These are phyloP conservation scores for Gastrodia elata DNA, from an alignment of 106 monocot species.

Conservation along the genomic window DNA sequence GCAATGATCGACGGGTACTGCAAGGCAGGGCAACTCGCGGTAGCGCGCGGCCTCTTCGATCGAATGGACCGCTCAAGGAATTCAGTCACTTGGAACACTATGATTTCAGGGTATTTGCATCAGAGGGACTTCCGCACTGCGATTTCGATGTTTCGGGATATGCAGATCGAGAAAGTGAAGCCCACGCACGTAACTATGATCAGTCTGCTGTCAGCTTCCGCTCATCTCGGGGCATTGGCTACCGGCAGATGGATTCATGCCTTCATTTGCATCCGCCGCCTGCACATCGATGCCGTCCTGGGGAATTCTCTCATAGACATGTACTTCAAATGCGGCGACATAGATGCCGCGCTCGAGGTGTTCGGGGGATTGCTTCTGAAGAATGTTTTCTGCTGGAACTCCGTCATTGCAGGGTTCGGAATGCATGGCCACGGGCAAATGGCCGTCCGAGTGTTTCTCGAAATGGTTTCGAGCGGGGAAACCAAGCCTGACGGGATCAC, in stretches of 20 bases:
- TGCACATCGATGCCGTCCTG: constrained; percentile 42
- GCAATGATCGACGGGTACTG: constrained; percentile 55
- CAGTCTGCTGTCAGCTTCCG: constrained; percentile 43
- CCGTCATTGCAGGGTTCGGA: constrained; percentile 40
- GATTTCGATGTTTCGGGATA: constrained; percentile 24
- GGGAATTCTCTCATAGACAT: constrained; percentile 61
- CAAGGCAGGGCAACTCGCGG: constrained; percentile 27
- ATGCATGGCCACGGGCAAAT: constrained; percentile 42
- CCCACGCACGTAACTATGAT: constrained; percentile 48
- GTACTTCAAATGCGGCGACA: constrained; percentile 53
- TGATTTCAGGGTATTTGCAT: constrained; percentile 47
- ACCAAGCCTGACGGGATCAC: constrained; percentile 42
- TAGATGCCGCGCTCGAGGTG: constrained; percentile 29
- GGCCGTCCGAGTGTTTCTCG: constrained; percentile 31
- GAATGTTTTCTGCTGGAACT: constrained; percentile 64
- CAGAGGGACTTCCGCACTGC: constrained; percentile 31
- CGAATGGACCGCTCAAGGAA: constrained; percentile 37
- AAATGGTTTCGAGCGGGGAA: constrained; percentile 18
- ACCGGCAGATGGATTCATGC: constrained; percentile 51
- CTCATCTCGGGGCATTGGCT: constrained; percentile 42
- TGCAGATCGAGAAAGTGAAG: constrained; percentile 34
- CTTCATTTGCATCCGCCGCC: constrained; percentile 22
- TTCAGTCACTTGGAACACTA: constrained; percentile 48
- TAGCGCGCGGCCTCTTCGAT: constrained; percentile 32
- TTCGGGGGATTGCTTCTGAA: constrained; percentile 25